Base-by-base conservation (phyloP, 2,329 filamentous ascomycete genomes). In the Cladosporium sp. region DNA sequence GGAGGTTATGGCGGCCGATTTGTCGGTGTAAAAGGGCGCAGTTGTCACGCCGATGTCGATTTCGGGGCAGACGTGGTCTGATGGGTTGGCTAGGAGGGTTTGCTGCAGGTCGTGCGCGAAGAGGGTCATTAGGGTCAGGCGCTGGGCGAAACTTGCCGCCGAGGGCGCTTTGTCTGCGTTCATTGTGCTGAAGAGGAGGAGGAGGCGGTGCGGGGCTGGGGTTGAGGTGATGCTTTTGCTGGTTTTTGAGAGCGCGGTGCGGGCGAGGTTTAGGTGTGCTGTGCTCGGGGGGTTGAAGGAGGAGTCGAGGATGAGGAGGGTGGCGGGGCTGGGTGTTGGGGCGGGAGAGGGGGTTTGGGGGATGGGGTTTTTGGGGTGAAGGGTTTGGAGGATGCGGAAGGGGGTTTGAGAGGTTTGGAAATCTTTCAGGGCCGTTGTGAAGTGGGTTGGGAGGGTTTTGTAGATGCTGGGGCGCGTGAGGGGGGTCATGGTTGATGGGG, bases 21-120 rank as follows among this genome's bases (percentile, higher is more conserved):
- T 92, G 60, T 84, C 82, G 51, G 81, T 80, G 59, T 92, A 93
- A 63, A 84, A 90, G 0, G 87, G 84, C 59, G 79, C 74, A 30
- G 78, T 85, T 0, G 85, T 88, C 1, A 93, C 74, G 1, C 77
- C 86, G 32, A 92, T 76, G 57, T 91, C 86, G 15, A 77, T 70
- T 2, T 70, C 56, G 0, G 32, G 19, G 22, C 22, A 27, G 6
- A 18, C 22, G 22, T 27, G 27, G 11, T 20, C 13, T 38, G n/a
- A 11, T 2, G 47, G 12, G 6, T 20, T 33, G 7, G 39, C 19
- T 2, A 33, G 30, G 3, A 59, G n/a, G 32, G 30, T 51, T 16
- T 57, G 46, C 12, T 67, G 62, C 2, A 80, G 55, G 54, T 85
- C 83, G 42, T 70, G 64, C 2, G 82, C 84, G 57, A 91, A 84